These are phyloP conservation scores for Amanita pallidorosea DNA, from an alignment of 768 basidiomycete species.

Conservation along the genomic window DNA sequence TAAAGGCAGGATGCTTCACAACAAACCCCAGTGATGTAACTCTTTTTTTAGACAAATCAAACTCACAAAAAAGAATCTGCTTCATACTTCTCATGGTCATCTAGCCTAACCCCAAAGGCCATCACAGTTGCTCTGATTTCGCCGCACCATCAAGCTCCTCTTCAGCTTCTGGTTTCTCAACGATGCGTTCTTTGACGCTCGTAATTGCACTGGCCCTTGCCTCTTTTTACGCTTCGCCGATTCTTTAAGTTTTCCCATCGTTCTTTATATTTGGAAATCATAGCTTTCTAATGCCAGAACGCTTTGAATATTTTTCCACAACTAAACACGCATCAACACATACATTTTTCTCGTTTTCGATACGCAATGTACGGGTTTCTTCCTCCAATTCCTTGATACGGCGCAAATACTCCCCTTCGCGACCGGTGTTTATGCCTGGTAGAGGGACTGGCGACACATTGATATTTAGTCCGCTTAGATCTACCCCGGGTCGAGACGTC, in stretches of 20 bases:
- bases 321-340: slow-evolving; percentile 13
- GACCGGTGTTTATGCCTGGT: slow-evolving; percentile 37
- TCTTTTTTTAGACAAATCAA: background rate
- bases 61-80: background rate
- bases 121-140: background rate
- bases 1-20: background rate
- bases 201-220: slow-evolving; percentile 42
- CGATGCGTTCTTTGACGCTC: slow-evolving; percentile 54
- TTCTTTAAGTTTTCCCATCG: slow-evolving; percentile 88
- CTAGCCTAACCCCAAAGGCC: background rate
- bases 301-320: slow-evolving; percentile 5
- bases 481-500: slow-evolving; percentile 39
- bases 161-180: slow-evolving; percentile 58
- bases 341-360: slow-evolving; percentile 80
- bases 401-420: slow-evolving; percentile 44
- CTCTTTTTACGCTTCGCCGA: slow-evolving; percentile 77
- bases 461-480: slow-evolving; percentile 47
- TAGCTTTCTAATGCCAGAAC: slow-evolving; percentile 47
- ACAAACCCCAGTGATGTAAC: background rate
- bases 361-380: slow-evolving; percentile 48
- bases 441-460: slow-evolving; percentile 43
- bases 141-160: slow-evolving; percentile 32
- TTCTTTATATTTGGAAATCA: slow-evolving; percentile 76
- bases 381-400: slow-evolving; percentile 78
- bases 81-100: background rate